A percentile compares a stretch with the other conserved stretches of the same genome.
Conservation (phyloP, 2,329 filamentous ascomycete genomes). For the Colletotrichum sp. region DNA sequence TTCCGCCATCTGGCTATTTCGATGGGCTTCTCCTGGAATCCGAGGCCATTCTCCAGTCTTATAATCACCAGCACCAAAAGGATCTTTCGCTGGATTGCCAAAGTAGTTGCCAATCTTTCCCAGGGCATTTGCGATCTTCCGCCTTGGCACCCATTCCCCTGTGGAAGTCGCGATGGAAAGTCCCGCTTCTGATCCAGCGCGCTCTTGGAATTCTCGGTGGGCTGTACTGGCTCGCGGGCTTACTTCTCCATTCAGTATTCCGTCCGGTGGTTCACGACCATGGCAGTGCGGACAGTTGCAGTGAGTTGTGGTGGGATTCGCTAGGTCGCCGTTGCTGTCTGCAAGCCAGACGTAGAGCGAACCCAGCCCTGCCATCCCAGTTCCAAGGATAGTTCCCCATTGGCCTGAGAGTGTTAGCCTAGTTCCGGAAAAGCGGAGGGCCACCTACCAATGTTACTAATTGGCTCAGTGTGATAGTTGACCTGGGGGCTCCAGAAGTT, state of each 20-base stretch:
- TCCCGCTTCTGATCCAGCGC: not conserved
- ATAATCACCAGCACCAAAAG: conserved; percentile 54
- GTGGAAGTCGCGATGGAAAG: not conserved
- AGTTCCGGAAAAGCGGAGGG: too few relatives aligned
- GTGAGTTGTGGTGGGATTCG: conserved; percentile 17
- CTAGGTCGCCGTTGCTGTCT: conserved; percentile 26
- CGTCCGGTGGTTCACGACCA: not conserved
- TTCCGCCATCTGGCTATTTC: conserved; percentile 44
- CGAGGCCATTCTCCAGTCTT: conserved; percentile 56
- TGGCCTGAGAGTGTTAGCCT: conserved; percentile 45
- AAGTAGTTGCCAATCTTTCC: conserved; percentile 49
- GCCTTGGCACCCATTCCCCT: not conserved
- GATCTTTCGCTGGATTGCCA: conserved; percentile 50
- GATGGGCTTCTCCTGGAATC: conserved; percentile 56
- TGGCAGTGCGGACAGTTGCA: not conserved
- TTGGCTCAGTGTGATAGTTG: conserved; percentile 64
- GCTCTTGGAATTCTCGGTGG: not conserved
- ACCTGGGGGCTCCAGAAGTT: conserved; percentile 68
- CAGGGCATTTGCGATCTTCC: conserved; percentile 46
- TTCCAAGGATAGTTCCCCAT: conserved; percentile 66
- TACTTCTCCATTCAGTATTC: not conserved
- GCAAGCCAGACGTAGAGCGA: conserved; percentile 61
- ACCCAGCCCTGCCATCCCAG: conserved; percentile 60
- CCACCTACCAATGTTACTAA: conserved; percentile 61
- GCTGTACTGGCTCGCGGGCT: not conserved